phyloP scores from a whole-genome alignment of 2,329 filamentous ascomycete genomes.

The Cadophora luteo-olivacea region DNA sequence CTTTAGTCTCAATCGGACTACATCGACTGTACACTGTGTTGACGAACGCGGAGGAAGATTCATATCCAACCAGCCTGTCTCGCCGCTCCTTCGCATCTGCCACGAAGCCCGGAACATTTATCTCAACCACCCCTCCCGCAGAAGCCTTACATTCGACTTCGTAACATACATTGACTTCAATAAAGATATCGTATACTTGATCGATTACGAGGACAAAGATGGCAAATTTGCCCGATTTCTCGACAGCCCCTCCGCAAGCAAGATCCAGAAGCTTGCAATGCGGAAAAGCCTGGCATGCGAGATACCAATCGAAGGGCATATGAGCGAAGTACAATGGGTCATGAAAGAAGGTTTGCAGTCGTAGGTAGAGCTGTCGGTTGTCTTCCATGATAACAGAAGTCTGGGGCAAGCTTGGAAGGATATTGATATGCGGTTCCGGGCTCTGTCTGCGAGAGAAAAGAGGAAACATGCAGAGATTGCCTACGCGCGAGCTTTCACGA shows the following conservation, averaged over 20 bases:
- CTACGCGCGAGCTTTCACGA: not conserved
- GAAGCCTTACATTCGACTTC: not conserved
- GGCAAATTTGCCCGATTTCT: not conserved
- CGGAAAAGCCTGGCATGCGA: not conserved
- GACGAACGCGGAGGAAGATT: conserved; percentile 8
- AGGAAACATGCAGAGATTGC: conserved; percentile 4
- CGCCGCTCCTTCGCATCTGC: not conserved
- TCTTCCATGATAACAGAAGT: not conserved
- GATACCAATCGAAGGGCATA: not conserved
- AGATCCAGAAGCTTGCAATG: conserved; percentile 6
- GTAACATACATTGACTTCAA: conserved; percentile 3
- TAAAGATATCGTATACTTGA: not conserved
- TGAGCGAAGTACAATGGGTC: not conserved
- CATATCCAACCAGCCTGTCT: conserved; percentile 10
- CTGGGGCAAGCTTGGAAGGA: not conserved
- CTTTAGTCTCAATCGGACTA: not conserved
- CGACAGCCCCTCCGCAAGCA: not conserved
- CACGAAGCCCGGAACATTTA: not conserved
- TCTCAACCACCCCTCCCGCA: not conserved
- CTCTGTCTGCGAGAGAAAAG: not conserved
- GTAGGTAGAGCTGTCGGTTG: not conserved
- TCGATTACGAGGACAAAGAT: not conserved
- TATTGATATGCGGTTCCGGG: not conserved
- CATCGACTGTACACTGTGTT: not conserved
- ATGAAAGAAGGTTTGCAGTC: not conserved